These are phyloP conservation scores for Neopestalotiopsis sp. DNA, from an alignment of 2,329 filamentous ascomycete genomes.

Conservation along the genomic window DNA sequence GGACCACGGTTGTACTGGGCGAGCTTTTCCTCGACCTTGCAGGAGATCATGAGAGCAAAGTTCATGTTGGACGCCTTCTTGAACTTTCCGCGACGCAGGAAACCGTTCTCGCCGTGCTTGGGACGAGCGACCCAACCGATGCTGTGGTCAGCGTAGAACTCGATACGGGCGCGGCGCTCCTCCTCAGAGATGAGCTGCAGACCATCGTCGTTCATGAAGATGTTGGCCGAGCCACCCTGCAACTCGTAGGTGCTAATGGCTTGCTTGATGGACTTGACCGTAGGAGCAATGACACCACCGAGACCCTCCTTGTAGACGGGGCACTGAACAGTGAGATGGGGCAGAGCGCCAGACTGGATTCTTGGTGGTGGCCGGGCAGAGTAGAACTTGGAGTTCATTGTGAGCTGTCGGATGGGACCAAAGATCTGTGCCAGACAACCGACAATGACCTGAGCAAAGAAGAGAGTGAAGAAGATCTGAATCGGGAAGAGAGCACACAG, in stretches of 20 bases:
- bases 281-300: conserved; percentile 74
- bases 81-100: conserved; percentile 64
- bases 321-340: conserved; percentile 82
- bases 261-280: conserved; percentile 77
- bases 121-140: conserved; percentile 74
- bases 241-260: conserved; percentile 79
- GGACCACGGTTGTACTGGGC: conserved; percentile 47
- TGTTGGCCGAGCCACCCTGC: conserved; percentile 78
- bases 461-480: conserved; percentile 81
- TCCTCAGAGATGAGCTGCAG: conserved; percentile 70
- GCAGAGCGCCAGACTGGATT: conserved; percentile 61
- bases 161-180: conserved; percentile 65
- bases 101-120: conserved; percentile 66
- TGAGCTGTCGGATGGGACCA: conserved; percentile 75
- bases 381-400: conserved; percentile 80
- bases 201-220: conserved; percentile 79
- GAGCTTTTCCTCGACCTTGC: conserved; percentile 66
- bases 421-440: conserved; percentile 78
- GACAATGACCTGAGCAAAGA: conserved; percentile 80
- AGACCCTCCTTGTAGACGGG: conserved; percentile 89
- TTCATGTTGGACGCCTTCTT: conserved; percentile 82
- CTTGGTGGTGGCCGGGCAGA: conserved; percentile 73
- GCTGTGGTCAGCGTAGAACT: conserved; percentile 72
- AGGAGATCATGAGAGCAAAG: conserved; percentile 66
- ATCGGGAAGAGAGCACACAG: conserved; percentile 71